Conservation (phyloP, 2,329 filamentous ascomycete genomes). For the Pezicula radicicola region DNA sequence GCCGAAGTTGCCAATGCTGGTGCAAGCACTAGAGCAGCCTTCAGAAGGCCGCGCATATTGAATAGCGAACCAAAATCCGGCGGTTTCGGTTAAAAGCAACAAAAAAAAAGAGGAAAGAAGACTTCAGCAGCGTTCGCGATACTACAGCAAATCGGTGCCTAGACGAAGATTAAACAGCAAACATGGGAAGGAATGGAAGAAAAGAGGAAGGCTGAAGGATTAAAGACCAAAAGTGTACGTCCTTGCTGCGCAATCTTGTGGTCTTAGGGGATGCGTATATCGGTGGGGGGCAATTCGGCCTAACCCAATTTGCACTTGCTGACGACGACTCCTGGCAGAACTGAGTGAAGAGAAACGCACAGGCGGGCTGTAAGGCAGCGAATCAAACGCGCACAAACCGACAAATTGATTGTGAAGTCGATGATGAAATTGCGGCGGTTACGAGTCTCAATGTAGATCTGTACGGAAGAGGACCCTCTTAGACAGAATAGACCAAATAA, state of each 20-base stretch:
- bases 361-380: not conserved
- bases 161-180: not conserved
- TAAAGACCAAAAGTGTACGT: not conserved
- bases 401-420: not conserved
- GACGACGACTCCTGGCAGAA: not conserved
- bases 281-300: no score
- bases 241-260: no score
- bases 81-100: not conserved
- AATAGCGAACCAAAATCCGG: not conserved
- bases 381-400: not conserved
- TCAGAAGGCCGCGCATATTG: slow-evolving; percentile 28
- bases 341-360: not conserved
- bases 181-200: not conserved
- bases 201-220: not conserved
- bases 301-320: not conserved
- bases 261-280: no score
- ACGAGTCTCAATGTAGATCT: no score
- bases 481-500: no score
- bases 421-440: no score
- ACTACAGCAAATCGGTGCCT: not conserved
- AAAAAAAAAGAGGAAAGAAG: not conserved
- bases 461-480: no score
- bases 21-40: slow-evolving; percentile 25
- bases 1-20: slow-evolving; percentile 22
- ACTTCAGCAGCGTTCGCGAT: not conserved